Percentiles rank a stretch among this genome's conserved stretches.
These are phyloP conservation scores for Paramecium biaurelia DNA, from an alignment of 73 alveolate genomes.

Conservation along the genomic window DNA sequence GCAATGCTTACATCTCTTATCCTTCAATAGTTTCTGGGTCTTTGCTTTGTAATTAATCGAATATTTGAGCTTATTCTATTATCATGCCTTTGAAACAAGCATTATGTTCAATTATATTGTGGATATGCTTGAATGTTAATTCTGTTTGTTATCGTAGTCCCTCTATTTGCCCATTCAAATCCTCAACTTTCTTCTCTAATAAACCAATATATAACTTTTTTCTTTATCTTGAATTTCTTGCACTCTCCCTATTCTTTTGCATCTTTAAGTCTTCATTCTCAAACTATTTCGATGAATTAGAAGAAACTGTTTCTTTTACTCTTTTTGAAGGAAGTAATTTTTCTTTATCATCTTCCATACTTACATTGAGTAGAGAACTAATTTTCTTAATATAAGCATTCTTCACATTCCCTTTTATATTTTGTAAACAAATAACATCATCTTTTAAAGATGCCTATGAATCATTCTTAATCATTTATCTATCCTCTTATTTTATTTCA, in stretches of 20 bases:
- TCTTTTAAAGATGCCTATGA: constrained; percentile 1
- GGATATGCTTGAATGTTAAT: not conserved
- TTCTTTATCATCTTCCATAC: constrained; percentile 18
- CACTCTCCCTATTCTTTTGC: constrained; percentile 68
- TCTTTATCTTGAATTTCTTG: constrained; percentile 66
- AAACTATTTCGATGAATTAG: not conserved
- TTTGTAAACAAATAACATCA: constrained; percentile 23
- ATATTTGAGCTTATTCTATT: constrained; percentile 39
- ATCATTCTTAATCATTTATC: constrained; percentile 17
- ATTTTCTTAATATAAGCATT: constrained; percentile 63
- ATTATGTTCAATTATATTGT: not conserved
- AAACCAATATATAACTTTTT: constrained; percentile 63
- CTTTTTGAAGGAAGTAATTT: not conserved
- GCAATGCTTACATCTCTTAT: not conserved
- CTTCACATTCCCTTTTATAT: constrained; percentile 62
- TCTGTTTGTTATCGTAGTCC: constrained; percentile 31
- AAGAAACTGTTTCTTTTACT: not conserved
- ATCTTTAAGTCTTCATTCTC: constrained; percentile 55
- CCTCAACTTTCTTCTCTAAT: constrained; percentile 66
- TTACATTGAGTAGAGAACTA: constrained; percentile 39
- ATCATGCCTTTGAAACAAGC: constrained; percentile 37
- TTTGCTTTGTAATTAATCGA: constrained; percentile 31
- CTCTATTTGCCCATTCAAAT: constrained; percentile 43
- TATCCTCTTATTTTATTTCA: constrained; percentile 33
- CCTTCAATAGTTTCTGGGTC: constrained; percentile 9